Percentiles rank a stretch among this genome's conserved stretches.
Evolutionary conservation across 331 rosid genomes (phyloP).

Genomic region (Prunus yedoensis): DNA sequence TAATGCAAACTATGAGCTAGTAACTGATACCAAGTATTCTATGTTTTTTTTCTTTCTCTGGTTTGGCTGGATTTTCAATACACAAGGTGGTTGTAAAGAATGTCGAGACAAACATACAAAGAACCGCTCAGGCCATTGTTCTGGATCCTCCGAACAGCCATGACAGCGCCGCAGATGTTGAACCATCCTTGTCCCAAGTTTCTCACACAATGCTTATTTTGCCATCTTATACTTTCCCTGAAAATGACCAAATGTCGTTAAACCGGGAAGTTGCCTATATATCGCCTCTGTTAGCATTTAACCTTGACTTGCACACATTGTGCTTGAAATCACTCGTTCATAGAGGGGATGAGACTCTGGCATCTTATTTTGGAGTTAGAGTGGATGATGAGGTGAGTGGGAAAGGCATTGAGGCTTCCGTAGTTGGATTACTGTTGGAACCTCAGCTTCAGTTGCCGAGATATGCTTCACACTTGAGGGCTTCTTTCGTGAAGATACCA

Average conservation of each 20-base stretch:
- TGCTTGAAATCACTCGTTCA: conserved; percentile 68
- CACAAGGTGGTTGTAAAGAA: conserved; percentile 73
- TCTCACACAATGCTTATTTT: conserved; percentile 59
- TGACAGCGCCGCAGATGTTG: conserved; percentile 14
- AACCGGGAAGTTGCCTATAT: conserved; percentile 56
- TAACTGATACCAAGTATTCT: not conserved
- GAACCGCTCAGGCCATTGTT: conserved; percentile 73
- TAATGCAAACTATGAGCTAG: not conserved
- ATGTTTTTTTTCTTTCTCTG: not conserved
- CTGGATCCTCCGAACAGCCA: conserved; percentile 62
- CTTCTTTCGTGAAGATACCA: conserved; percentile 82
- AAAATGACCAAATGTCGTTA: conserved; percentile 18
- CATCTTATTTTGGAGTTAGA: conserved; percentile 58
- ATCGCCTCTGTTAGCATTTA: conserved; percentile 81
- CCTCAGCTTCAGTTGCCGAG: conserved; percentile 51
- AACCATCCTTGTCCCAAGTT: conserved; percentile 30
- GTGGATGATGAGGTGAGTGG: conserved; percentile 32
- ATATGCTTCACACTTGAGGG: conserved; percentile 78
- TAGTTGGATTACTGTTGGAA: conserved; percentile 46
- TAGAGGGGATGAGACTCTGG: conserved; percentile 53
- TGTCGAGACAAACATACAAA: conserved; percentile 43
- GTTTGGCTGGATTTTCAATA: conserved; percentile 4
- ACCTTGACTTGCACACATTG: conserved; percentile 71
- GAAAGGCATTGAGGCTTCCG: conserved; percentile 34
- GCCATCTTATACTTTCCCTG: conserved; percentile 60